Conservation (phyloP, 306 rosid genomes). For the Arachis hypogaea region DNA sequence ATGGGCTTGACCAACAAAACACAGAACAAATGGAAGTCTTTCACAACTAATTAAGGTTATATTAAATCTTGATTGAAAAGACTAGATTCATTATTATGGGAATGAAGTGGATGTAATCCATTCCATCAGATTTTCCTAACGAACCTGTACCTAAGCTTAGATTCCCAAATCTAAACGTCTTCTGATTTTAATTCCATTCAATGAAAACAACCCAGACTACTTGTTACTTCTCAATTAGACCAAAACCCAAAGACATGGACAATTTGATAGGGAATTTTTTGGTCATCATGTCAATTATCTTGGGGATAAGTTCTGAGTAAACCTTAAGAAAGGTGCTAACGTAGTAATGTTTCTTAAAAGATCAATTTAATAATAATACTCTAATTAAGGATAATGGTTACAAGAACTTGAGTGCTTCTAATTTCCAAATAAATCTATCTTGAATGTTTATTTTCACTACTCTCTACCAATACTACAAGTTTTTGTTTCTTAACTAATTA, state of each 20-base stretch:
- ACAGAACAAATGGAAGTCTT: background rate
- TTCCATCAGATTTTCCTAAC: background rate
- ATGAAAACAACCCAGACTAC: slow-evolving; percentile 5
- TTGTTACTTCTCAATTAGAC: background rate
- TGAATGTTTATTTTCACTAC: too few species aligned
- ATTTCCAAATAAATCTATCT: too few species aligned
- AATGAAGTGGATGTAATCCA: background rate
- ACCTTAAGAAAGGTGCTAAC: background rate
- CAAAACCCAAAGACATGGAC: background rate
- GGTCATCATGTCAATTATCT: background rate
- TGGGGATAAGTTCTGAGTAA: background rate
- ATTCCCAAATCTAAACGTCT: background rate
- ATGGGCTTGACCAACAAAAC: too few species aligned
- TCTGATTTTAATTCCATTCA: slow-evolving; percentile 9
- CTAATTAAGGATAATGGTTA: too few species aligned
- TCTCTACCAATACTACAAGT: too few species aligned
- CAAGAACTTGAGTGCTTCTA: too few species aligned
- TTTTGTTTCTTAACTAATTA: too few species aligned
- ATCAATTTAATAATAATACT: background rate
- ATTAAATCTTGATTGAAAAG: background rate
- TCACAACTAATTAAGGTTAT: background rate
- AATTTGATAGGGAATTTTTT: background rate
- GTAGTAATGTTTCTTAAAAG: background rate
- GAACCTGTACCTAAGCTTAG: background rate
- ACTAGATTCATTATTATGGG: background rate